Evolutionary conservation across 2,329 filamentous ascomycete species (phyloP), one percentile per base, ranked within the genome.

Genomic region (Scedosporium minutisporum): DNA sequence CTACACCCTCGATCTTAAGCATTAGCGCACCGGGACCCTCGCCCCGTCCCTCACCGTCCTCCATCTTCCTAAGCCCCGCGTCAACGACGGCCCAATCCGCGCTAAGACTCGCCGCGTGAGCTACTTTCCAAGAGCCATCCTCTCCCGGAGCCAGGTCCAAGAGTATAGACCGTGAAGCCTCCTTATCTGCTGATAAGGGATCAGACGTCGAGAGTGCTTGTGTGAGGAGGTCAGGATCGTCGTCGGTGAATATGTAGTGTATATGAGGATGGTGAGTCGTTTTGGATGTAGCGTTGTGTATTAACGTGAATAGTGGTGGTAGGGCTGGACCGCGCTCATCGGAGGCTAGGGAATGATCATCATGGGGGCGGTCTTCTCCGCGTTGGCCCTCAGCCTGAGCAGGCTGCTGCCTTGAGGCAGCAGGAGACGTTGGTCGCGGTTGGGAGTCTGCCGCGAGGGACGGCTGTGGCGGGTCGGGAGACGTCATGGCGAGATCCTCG

Each of bases 171-270:
- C 84, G 78, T 70, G 69, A 70, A 68, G 64, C 63, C 9, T 29
- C 63, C 58, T 42, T 38, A 21, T 57, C 58, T 33, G 53, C 60
- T 57, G 63, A 70, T n/a, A 69, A 59, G 14, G 69, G 65, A 65
- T 72, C 69, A 57, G 67, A 66, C 10, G 67, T 64, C 62, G 71
- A 84, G 74, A 73, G 87, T 1, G 89, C 87, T 44, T 85, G 81
- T 1, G 89, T 89, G 44, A 96, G 79, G 55, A 89, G 78, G 57
- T 93, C 89, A 1, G 87, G 84, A 71, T 97, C 92, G 74, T 97
- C 95, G 74, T 97, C 93, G 68, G 85, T 85, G 77, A 99, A 97
- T 70, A 97, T 83, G 77, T 97, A 97, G 76, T 93, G 91, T 1
- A 96, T 86, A 61, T 85, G 86, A 1, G 93, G 95, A 72, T 97